Conservation (phyloP, 2,329 filamentous ascomycete genomes). For the Ceratocystiopsis sp. region DNA sequence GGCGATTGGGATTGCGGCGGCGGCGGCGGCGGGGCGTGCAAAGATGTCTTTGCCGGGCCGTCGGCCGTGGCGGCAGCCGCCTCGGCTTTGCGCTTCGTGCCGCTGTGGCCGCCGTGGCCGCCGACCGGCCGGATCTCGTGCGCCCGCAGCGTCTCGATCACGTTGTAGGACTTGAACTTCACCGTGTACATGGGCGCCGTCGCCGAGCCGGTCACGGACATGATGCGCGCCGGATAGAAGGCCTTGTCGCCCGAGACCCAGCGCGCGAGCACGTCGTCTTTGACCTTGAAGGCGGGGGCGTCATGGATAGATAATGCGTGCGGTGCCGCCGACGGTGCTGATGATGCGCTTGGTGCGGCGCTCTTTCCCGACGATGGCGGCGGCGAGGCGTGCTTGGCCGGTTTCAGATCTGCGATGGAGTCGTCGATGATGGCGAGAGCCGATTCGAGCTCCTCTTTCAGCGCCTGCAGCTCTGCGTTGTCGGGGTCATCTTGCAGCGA, state of each 20-base stretch:
- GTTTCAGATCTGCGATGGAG: conserved; percentile 65
- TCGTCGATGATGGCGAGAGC: conserved; percentile 65
- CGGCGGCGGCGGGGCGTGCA: not conserved
- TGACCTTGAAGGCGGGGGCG: conserved; percentile 51
- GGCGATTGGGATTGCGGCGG: not conserved
- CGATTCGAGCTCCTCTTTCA: conserved; percentile 67
- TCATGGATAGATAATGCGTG: conserved; percentile 10
- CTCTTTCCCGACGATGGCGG: no score
- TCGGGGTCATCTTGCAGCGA: conserved; percentile 68
- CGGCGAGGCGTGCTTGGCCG: conserved; percentile 17
- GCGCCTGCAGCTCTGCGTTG: conserved; percentile 57
- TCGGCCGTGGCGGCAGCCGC: not conserved
- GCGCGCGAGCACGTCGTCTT: conserved; percentile 78
- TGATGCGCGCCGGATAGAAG: conserved; percentile 86
- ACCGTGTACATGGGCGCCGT: conserved; percentile 84
- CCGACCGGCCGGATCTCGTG: conserved; percentile 68
- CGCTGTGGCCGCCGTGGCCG: not conserved
- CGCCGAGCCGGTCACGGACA: conserved; percentile 83
- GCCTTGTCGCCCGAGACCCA: conserved; percentile 79
- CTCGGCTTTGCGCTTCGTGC: conserved; percentile 50
- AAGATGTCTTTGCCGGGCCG: no score
- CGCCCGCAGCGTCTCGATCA: conserved; percentile 62
- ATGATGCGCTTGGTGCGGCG: conserved; percentile 18
- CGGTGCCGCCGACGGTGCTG: conserved; percentile 59
- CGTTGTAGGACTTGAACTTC: conserved; percentile 84